A percentile compares a stretch with the other conserved stretches of the same genome.
Conservation (phyloP, 345 rosid species). For the Orychophragmus violaceus region DNA sequence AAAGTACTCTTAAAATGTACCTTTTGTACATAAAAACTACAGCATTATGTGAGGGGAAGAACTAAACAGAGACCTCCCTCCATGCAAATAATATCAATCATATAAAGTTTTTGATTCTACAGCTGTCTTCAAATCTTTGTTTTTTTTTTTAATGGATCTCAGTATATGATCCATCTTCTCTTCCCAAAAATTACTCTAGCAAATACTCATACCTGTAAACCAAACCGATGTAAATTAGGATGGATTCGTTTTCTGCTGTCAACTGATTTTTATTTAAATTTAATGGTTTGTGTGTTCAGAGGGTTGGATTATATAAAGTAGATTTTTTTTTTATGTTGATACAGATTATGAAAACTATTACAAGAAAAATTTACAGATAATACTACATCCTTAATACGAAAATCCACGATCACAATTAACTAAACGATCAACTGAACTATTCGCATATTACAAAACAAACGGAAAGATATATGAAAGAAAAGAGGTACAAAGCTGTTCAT, state of each 20-base stretch:
- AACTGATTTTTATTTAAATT: no score
- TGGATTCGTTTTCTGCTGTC: not conserved
- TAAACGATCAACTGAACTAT: no score
- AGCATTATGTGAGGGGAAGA: constrained; percentile 6
- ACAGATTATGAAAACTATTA: no score
- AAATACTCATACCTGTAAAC: not conserved
- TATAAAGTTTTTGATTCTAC: constrained; percentile 21
- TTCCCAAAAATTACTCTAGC: not conserved
- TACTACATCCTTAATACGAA: no score
- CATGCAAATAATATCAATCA: constrained; percentile 25
- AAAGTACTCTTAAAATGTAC: constrained; percentile 25
- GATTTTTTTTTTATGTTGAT: no score
- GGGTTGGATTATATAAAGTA: no score
- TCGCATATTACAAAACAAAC: no score
- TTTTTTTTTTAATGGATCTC: not conserved
- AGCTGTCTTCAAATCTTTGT: constrained; percentile 14
- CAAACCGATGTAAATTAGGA: not conserved
- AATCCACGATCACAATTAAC: no score
- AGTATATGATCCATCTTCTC: not conserved
- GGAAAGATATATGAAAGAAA: no score
- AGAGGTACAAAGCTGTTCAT: no score
- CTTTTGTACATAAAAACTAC: constrained; percentile 22
- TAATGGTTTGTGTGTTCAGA: no score
- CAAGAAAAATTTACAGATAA: no score
- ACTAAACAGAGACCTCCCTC: constrained; percentile 10